Percentiles rank a stretch among this genome's conserved stretches.
Evolutionary conservation across 768 basidiomycete species (phyloP).

Genomic region (Podaxis sp.): DNA sequence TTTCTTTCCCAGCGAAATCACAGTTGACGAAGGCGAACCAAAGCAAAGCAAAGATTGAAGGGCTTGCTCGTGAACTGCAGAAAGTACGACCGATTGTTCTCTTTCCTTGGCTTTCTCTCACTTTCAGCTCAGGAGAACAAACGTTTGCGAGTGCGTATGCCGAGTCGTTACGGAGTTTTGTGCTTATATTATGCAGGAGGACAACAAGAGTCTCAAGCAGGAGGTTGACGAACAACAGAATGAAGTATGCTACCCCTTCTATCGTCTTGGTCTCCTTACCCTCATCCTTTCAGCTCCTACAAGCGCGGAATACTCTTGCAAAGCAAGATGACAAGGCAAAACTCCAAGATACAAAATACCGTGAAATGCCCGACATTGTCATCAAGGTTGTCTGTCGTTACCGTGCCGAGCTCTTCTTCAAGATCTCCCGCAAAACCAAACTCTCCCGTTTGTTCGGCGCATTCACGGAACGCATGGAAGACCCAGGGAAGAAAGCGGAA

Average conservation of each 20-base stretch:
- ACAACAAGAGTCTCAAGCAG: slow-evolving; percentile 75
- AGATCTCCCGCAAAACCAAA: slow-evolving; percentile 88
- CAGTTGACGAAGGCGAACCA: slow-evolving; percentile 87
- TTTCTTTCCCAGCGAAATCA: slow-evolving; percentile 58
- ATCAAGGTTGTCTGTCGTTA: slow-evolving; percentile 88
- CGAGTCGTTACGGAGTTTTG: neutral
- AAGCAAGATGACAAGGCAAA: slow-evolving; percentile 79
- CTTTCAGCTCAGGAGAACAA: slow-evolving; percentile 72
- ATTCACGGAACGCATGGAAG: slow-evolving; percentile 89
- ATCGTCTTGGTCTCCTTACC: slow-evolving; percentile 4
- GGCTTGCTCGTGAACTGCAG: slow-evolving; percentile 83
- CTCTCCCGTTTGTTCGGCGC: slow-evolving; percentile 79
- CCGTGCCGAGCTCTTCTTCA: slow-evolving; percentile 90
- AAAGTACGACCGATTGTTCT: slow-evolving; percentile 52
- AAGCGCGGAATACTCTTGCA: slow-evolving; percentile 81
- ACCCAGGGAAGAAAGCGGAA: slow-evolving; percentile 45
- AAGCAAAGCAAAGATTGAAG: slow-evolving; percentile 88
- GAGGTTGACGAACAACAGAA: slow-evolving; percentile 87
- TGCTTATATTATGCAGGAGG: slow-evolving; percentile 55
- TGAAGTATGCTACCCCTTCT: slow-evolving; percentile 47
- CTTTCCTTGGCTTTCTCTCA: slow-evolving; percentile 10
- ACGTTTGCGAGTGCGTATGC: slow-evolving; percentile 65
- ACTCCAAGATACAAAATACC: slow-evolving; percentile 75
- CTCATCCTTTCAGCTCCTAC: slow-evolving; percentile 49
- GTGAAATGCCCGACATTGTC: slow-evolving; percentile 86